Conservation (phyloP, 2,329 filamentous ascomycete species). For the Macrophomina phaseolina region DNA sequence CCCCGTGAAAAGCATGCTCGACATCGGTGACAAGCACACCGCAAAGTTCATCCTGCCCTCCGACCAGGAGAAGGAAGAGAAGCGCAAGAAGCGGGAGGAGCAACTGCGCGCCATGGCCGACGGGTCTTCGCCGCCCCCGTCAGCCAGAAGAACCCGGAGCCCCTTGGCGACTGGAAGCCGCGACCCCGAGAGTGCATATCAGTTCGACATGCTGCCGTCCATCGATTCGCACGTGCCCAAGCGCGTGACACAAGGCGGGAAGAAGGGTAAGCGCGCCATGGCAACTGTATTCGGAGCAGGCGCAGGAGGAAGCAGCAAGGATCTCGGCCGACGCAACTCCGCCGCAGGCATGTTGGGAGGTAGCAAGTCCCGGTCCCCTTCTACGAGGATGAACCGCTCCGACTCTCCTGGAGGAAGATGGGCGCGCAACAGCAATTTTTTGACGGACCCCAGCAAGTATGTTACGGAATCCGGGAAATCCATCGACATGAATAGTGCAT, state of each 20-base stretch:
- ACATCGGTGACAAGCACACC: slow-evolving; percentile 35
- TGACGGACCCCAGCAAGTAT: slow-evolving; percentile 48
- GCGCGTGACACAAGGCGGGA: slow-evolving; percentile 50
- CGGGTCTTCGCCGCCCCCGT: slow-evolving; percentile 38
- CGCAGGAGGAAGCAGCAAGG: slow-evolving; percentile 28
- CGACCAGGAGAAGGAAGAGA: slow-evolving; percentile 26
- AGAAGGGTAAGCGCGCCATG: slow-evolving; percentile 51
- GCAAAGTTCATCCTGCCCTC: slow-evolving; percentile 28
- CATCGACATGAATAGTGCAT: slow-evolving; percentile 72
- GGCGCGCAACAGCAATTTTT: slow-evolving; percentile 54
- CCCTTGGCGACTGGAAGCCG: slow-evolving; percentile 34
- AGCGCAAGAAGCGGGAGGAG: slow-evolving; percentile 15
- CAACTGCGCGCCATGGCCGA: slow-evolving; percentile 46
- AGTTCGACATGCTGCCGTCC: slow-evolving; percentile 54
- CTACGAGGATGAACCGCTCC: slow-evolving; percentile 40
- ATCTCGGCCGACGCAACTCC: slow-evolving; percentile 23
- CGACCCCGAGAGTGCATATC: slow-evolving; percentile 47
- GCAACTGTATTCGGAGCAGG: slow-evolving; percentile 43
- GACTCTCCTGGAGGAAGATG: slow-evolving; percentile 48
- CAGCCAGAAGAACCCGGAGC: slow-evolving; percentile 43
- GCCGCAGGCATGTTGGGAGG: slow-evolving; percentile 39
- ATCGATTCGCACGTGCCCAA: slow-evolving; percentile 51
- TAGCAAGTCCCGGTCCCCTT: slow-evolving; percentile 48
- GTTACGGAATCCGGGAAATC: slow-evolving; percentile 66
- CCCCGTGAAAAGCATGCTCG: slow-evolving; percentile 69